Evolutionary conservation across 495 filamentous ascomycete genomes (phyloP).

Genomic region (Xylaria longipes): DNA sequence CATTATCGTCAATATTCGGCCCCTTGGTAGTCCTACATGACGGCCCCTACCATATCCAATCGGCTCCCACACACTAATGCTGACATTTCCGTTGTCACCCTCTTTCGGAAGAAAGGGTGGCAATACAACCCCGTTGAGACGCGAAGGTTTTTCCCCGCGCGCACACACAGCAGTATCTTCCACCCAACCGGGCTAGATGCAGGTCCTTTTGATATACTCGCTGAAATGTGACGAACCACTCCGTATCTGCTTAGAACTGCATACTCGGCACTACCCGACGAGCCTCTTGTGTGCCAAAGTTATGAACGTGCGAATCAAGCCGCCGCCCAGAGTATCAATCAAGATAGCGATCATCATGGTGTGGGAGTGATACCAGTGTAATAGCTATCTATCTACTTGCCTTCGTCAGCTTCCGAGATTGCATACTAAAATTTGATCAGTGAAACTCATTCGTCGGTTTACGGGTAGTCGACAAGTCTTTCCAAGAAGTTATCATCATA

Average conservation of each 20-base stretch:
- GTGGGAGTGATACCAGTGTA: not conserved
- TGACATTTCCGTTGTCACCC: conserved; percentile 8
- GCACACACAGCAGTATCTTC: not conserved
- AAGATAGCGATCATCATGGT: not conserved
- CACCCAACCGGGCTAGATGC: not conserved
- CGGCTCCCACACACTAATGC: not conserved
- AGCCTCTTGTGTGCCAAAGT: not conserved
- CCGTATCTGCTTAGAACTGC: not conserved
- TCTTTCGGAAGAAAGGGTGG: conserved; percentile 17
- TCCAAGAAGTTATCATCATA: not conserved
- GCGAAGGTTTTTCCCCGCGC: not conserved
- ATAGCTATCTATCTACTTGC: not conserved
- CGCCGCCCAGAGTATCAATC: not conserved
- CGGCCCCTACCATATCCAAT: not conserved
- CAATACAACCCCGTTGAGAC: conserved; percentile 2
- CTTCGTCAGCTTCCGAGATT: not conserved
- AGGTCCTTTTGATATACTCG: not conserved
- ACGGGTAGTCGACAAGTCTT: not conserved
- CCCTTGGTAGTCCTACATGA: conserved; percentile 17
- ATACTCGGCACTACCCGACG: conserved; percentile 7
- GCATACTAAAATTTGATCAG: not conserved
- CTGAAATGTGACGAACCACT: not conserved
- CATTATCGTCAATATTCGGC: conserved; percentile 2
- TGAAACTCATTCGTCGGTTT: not conserved
- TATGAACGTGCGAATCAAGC: not conserved